Percentiles rank a stretch among this genome's conserved stretches.
phyloP scores from a whole-genome alignment of 768 basidiomycete species.

The Porpolomopsis calyptriformis region DNA sequence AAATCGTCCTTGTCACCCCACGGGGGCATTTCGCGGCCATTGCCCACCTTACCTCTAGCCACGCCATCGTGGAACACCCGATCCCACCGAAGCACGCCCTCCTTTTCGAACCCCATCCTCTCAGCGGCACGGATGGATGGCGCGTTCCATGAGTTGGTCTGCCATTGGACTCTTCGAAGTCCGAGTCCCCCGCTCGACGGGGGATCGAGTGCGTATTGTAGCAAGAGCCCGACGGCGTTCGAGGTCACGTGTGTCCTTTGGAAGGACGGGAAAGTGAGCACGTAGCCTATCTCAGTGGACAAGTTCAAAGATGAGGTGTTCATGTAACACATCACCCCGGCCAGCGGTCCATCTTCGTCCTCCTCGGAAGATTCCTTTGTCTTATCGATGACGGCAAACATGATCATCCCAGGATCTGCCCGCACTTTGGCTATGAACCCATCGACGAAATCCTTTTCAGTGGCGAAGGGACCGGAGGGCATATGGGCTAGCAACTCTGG shows the following conservation, averaged over 20 bases:
- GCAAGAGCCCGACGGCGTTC: slow-evolving; percentile 38
- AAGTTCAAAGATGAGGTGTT: slow-evolving; percentile 33
- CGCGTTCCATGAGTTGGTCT: slow-evolving; percentile 38
- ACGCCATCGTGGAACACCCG: slow-evolving; percentile 42
- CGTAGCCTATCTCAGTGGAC: slow-evolving; percentile 42
- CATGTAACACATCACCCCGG: slow-evolving; percentile 43
- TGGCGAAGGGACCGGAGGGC: slow-evolving; percentile 38
- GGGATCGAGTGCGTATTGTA: slow-evolving; percentile 37
- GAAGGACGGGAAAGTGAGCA: slow-evolving; percentile 45
- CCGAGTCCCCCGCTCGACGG: slow-evolving; percentile 37
- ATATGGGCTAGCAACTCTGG: slow-evolving; percentile 38
- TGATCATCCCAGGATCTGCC: slow-evolving; percentile 23
- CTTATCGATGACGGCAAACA: slow-evolving; percentile 50
- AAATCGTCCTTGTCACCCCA: slow-evolving; percentile 15
- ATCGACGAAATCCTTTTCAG: slow-evolving; percentile 25
- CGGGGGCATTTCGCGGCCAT: slow-evolving; percentile 32
- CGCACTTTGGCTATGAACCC: slow-evolving; percentile 26
- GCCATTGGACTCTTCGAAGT: slow-evolving; percentile 54
- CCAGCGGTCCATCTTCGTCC: slow-evolving; percentile 18
- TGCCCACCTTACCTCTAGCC: slow-evolving; percentile 21
- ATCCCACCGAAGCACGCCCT: slow-evolving; percentile 47
- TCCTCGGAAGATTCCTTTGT: slow-evolving; percentile 16
- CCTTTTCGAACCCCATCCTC: slow-evolving; percentile 48
- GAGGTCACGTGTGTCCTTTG: slow-evolving; percentile 57
- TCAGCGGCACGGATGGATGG: slow-evolving; percentile 41